Conservation (phyloP, 1,139 yeast species). For the Candida glucosophila region DNA sequence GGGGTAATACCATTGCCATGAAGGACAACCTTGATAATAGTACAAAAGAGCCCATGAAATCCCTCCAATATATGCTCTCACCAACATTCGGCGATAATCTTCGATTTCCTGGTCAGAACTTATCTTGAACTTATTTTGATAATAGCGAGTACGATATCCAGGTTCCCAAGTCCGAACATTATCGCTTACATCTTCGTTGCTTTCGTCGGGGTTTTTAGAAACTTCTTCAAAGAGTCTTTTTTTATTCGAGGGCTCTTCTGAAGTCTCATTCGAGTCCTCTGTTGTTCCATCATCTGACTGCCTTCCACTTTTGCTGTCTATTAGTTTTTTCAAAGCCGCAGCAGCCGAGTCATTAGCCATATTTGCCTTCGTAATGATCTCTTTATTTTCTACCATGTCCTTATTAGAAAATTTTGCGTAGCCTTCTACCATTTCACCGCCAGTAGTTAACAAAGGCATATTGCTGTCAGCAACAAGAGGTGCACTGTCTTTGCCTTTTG, state of each 20-base stretch:
- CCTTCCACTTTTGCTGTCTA: slow-evolving; percentile 18
- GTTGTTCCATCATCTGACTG: slow-evolving; percentile 14
- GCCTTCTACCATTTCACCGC: slow-evolving; percentile 61
- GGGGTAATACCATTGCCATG: slow-evolving; percentile 98
- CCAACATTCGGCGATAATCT: slow-evolving; percentile 50
- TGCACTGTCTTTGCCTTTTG: slow-evolving; percentile 69
- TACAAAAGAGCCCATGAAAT: slow-evolving; percentile 90
- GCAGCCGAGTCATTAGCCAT: slow-evolving; percentile 70
- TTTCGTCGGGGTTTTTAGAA: slow-evolving; percentile 3
- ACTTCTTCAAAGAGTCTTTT: slow-evolving; percentile 10
- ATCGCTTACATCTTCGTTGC: slow-evolving; percentile 35
- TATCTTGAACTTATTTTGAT: slow-evolving; percentile 63
- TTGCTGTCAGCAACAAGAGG: slow-evolving; percentile 65
- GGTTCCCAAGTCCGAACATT: slow-evolving; percentile 73
- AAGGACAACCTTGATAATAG: slow-evolving; percentile 95
- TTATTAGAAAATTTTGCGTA: slow-evolving; percentile 56
- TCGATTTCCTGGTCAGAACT: slow-evolving; percentile 48
- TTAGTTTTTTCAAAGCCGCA: slow-evolving; percentile 45
- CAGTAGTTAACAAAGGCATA: slow-evolving; percentile 67
- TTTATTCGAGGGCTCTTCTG: slow-evolving; percentile 16
- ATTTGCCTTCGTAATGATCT: slow-evolving; percentile 64
- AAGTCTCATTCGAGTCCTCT: slow-evolving; percentile 11
- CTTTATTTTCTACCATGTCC: slow-evolving; percentile 64
- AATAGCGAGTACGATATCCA: slow-evolving; percentile 80
- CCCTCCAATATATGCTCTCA: slow-evolving; percentile 79